A percentile compares a stretch with the other conserved stretches of the same genome.
phyloP scores from a whole-genome alignment of 371 early-diverging fungal species.

The Mucor sp. region DNA sequence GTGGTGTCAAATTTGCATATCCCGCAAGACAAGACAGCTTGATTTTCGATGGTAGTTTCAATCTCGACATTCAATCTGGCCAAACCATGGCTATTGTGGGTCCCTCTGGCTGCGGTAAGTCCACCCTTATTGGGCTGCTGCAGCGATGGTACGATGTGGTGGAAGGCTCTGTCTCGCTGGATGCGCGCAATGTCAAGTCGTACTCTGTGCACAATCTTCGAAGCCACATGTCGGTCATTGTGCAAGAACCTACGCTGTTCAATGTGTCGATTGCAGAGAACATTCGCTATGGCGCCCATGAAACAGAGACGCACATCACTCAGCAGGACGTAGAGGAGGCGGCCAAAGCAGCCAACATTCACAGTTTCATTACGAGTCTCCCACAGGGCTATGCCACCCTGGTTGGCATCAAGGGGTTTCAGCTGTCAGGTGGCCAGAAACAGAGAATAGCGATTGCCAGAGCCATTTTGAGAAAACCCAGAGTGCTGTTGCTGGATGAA shows the following conservation, averaged over 20 bases:
- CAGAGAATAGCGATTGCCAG: conserved; percentile 75
- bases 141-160: conserved; percentile 84
- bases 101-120: conserved; percentile 84
- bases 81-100: conserved; percentile 88
- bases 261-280: conserved; percentile 78
- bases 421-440: conserved; percentile 72
- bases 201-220: conserved; percentile 67
- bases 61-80: conserved; percentile 68
- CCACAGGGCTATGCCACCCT: conserved; percentile 79
- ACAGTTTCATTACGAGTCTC: conserved; percentile 69
- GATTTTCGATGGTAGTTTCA: conserved; percentile 76
- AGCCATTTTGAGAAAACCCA: conserved; percentile 81
- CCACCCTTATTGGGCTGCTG: conserved; percentile 79
- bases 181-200: conserved; percentile 62
- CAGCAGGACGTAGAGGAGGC: conserved; percentile 64
- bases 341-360: conserved; percentile 72
- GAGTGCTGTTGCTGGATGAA: conserved; percentile 91
- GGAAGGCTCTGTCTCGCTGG: conserved; percentile 62
- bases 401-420: conserved; percentile 78
- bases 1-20: conserved; percentile 75
- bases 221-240: conserved; percentile 75
- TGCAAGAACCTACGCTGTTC: conserved; percentile 87
- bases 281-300: conserved; percentile 64
- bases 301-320: conserved; percentile 35
- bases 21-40: conserved; percentile 77